Evolutionary conservation across 345 rosid species (phyloP).

Genomic region (Hevea brasiliensis): DNA sequence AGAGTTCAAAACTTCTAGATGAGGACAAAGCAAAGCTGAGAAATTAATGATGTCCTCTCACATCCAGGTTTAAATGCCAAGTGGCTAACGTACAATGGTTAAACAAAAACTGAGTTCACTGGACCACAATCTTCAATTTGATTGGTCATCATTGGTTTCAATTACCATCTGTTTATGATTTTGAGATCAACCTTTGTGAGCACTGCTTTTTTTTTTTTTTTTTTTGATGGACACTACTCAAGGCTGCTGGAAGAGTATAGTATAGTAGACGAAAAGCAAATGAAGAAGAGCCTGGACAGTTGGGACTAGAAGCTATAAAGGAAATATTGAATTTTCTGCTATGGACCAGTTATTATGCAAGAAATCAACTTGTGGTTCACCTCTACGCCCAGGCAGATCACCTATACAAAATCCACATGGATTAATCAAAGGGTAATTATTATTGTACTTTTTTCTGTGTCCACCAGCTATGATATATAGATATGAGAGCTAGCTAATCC

Average conservation of each 20-base stretch:
- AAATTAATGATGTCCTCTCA: not conserved
- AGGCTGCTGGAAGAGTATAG: not conserved
- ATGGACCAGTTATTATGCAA: slow-evolving; percentile 5
- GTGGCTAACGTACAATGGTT: not conserved
- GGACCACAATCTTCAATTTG: slow-evolving; percentile 7
- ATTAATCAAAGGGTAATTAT: too few relatives aligned
- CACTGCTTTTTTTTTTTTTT: not conserved
- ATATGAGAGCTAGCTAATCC: not conserved
- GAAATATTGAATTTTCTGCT: not conserved
- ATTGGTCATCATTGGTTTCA: not conserved
- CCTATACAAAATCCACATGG: slow-evolving; percentile 27
- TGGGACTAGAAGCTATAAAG: slow-evolving; percentile 11
- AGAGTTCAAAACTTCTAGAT: not conserved
- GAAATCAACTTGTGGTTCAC: slow-evolving; percentile 32
- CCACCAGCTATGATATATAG: too few relatives aligned
- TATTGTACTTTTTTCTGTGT: too few relatives aligned
- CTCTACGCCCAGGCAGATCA: slow-evolving; percentile 18
- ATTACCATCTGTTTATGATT: too few relatives aligned
- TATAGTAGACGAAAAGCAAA: slow-evolving; percentile 11
- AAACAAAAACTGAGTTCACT: not conserved
- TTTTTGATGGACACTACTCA: not conserved
- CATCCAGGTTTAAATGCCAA: not conserved
- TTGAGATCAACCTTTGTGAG: not conserved
- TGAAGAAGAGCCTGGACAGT: slow-evolving; percentile 6
- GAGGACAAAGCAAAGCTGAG: not conserved